Conservation (phyloP, 495 filamentous ascomycete species). For the Pyronema domesticum region DNA sequence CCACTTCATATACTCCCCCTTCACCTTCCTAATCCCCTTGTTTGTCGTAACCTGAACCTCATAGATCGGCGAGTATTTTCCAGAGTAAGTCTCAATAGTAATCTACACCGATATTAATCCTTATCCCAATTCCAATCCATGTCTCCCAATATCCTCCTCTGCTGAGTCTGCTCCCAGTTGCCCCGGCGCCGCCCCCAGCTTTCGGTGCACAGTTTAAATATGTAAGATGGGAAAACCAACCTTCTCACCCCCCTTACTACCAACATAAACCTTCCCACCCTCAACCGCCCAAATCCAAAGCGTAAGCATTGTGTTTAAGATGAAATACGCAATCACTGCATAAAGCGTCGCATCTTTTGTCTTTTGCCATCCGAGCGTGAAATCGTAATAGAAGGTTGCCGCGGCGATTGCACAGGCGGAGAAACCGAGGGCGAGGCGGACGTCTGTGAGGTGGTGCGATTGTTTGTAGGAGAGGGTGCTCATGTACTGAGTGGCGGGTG, state of each 20-base stretch:
- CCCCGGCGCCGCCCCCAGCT: too few species aligned
- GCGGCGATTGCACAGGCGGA: slow-evolving; percentile 60
- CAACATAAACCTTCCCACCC: slow-evolving; percentile 61
- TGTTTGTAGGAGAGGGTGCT: slow-evolving; percentile 65
- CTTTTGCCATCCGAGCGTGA: slow-evolving; percentile 68
- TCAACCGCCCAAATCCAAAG: slow-evolving; percentile 79
- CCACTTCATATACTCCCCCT: too few species aligned
- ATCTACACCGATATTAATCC: not conserved
- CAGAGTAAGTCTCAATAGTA: slow-evolving; percentile 34
- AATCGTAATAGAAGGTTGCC: slow-evolving; percentile 77
- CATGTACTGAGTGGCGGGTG: slow-evolving; percentile 46
- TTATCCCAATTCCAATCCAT: slow-evolving; percentile 8
- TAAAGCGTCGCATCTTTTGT: slow-evolving; percentile 57
- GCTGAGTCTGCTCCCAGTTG: too few species aligned
- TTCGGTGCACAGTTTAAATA: too few species aligned
- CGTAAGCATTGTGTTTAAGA: slow-evolving; percentile 61
- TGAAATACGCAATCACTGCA: slow-evolving; percentile 62
- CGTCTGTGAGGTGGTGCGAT: slow-evolving; percentile 60
- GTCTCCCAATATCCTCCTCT: too few species aligned
- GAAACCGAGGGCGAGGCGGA: slow-evolving; percentile 71
- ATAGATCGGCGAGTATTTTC: slow-evolving; percentile 67
- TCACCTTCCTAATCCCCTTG: not conserved
- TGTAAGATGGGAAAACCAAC: too few species aligned
- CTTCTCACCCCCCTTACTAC: slow-evolving; percentile 40
- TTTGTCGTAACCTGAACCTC: slow-evolving; percentile 38